Conservation (phyloP, 768 basidiomycete genomes). For the Tubosaeta brunneosetosa region DNA sequence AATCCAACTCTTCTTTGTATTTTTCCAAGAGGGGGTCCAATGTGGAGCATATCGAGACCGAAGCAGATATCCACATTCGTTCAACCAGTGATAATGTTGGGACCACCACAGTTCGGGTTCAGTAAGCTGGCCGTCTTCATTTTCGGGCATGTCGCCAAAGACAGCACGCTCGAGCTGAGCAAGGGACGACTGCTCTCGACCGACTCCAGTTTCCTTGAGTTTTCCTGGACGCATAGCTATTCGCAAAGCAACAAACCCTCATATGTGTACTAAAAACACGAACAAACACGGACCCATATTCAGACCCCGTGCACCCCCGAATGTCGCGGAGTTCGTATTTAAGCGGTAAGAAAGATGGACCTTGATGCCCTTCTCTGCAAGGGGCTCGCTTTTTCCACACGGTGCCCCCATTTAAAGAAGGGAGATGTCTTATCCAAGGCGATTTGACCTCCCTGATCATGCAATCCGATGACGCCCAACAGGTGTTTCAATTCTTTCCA, state of each 20-base stretch:
- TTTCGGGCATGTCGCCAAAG: neutral
- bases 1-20: neutral
- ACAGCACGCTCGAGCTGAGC: neutral
- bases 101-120: slow-evolving; percentile 13
- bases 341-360: neutral
- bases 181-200: neutral
- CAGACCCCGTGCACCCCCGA: neutral
- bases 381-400: neutral
- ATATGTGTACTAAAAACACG: neutral
- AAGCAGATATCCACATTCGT: slow-evolving; percentile 13
- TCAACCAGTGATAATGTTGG: slow-evolving; percentile 9
- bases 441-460: neutral
- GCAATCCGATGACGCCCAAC: neutral
- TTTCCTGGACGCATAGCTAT: no score
- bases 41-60: slow-evolving; percentile 18
- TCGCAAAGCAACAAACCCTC: no score
- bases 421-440: neutral
- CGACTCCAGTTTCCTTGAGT: neutral
- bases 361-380: no score
- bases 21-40: slow-evolving; percentile 21
- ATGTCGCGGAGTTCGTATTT: neutral
- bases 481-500: neutral
- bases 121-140: neutral
- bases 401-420: neutral
- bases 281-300: neutral